Base-by-base conservation (phyloP, 345 rosid genomes). In the Microcos paniculata region DNA sequence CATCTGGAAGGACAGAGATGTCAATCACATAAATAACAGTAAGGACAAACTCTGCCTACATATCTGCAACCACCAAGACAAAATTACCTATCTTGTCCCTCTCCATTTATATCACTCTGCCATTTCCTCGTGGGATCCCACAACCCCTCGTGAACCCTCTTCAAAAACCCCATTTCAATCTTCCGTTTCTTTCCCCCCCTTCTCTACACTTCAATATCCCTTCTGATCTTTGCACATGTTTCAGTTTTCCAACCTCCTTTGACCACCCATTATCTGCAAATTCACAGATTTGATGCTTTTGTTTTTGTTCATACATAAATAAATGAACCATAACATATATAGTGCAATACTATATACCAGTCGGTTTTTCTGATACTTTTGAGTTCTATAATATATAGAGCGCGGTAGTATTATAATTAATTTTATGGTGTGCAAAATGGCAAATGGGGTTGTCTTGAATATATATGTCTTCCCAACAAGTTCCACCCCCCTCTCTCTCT, bases 41-140 rank as follows among this genome's bases (percentile, higher is more conserved):
- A 74, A 49, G 72, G 78, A 80, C 82, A 86, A 78, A 74, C 8
- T 65, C 66, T 46, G 59, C 19, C 64, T 52, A 70, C 28, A 28
- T 48, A 18, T 69, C 58, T 30, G 42, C 42, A 48, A 35, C n/a
- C 51, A 66, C 56, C 75, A 48, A 76, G 75, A 80, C 79, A 86
- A 70, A 80, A 10, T 70, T 78, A 56, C 75, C 77, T 62, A 79
- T 61, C 76, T 72, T 81, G 85, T 80, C 84, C 84, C 69, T 38
- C 55, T 74, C 84, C 81, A 78, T 83, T 81, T 74, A 83, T 81
- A 79, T 68, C 78, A 53, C 63, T 23, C 42, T 72, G 80, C 74
- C 81, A 56, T 73, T 74, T 78, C 79, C 81, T 80, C 82, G 85
- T 82, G 88, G 81, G 79, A 78, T 78, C 28, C 80, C 80, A 77